Conservation (phyloP, 805 yeast genomes). For the Kodamaea nitidulidarum region DNA sequence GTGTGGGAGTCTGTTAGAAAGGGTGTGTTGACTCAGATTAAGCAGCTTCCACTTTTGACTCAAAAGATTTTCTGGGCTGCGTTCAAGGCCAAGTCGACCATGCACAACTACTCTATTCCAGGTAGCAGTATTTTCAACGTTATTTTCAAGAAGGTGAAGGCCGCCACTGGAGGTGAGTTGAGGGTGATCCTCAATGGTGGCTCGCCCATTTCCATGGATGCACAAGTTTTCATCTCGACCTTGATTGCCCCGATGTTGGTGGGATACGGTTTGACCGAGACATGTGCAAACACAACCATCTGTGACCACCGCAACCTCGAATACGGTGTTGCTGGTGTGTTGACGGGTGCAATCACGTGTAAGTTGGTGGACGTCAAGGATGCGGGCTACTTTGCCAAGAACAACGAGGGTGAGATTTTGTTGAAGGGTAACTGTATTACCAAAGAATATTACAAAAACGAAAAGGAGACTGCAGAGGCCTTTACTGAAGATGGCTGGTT, state of each 20-base stretch:
- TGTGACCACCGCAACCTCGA: conserved; percentile 63
- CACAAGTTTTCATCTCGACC: conserved; percentile 75
- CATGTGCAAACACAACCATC: conserved; percentile 83
- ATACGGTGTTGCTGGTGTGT: conserved; percentile 74
- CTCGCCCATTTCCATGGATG: conserved; percentile 76
- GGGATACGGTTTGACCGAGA: conserved; percentile 97
- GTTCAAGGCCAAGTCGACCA: conserved; percentile 63
- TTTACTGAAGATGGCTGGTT: conserved; percentile 89
- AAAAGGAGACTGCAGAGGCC: conserved; percentile 71
- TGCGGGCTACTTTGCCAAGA: conserved; percentile 84
- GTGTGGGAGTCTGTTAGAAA: conserved; percentile 96
- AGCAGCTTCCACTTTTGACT: conserved; percentile 55
- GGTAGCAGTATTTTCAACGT: conserved; percentile 69
- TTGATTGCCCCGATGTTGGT: conserved; percentile 81
- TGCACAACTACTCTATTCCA: conserved; percentile 67
- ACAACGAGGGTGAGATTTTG: conserved; percentile 90
- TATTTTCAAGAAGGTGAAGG: conserved; percentile 82
- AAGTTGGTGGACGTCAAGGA: conserved; percentile 90
- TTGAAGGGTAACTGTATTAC: conserved; percentile 72
- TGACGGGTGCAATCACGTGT: conserved; percentile 77
- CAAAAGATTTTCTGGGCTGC: conserved; percentile 91
- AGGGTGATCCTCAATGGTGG: conserved; percentile 83
- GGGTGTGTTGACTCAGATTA: conserved; percentile 78
- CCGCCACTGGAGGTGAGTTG: conserved; percentile 91
- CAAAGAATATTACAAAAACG: conserved; percentile 77